Conservation (phyloP, 345 rosid genomes). For the Dovyalis caffra region DNA sequence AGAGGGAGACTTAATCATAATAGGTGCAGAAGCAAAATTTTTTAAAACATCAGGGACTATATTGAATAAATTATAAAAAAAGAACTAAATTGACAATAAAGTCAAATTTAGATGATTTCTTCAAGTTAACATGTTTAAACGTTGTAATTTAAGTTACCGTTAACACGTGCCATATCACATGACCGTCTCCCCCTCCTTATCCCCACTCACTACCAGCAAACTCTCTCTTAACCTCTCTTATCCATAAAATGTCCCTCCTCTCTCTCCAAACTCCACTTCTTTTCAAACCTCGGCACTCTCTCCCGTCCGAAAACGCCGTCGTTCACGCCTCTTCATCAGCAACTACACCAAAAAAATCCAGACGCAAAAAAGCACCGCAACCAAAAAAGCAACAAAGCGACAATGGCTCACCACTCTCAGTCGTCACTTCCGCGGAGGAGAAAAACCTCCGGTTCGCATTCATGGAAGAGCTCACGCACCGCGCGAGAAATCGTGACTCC, state of each 20-base stretch:
- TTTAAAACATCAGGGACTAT: too few relatives aligned
- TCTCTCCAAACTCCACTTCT: constrained; percentile 11
- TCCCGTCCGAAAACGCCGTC: neutral
- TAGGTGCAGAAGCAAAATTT: too few relatives aligned
- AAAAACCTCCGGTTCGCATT: constrained; percentile 74
- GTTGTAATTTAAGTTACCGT: neutral
- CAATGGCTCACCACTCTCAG: neutral
- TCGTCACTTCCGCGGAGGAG: constrained; percentile 50
- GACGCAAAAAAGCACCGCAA: constrained; percentile 17
- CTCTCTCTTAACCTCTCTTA: constrained; percentile 12
- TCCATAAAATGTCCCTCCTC: constrained; percentile 21
- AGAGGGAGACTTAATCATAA: too few relatives aligned
- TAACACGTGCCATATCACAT: constrained; percentile 15
- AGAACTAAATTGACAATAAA: too few relatives aligned
- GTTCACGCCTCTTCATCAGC: constrained; percentile 11
- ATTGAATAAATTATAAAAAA: too few relatives aligned
- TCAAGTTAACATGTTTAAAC: too few relatives aligned
- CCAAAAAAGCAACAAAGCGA: constrained; percentile 4
- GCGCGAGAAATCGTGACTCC: constrained; percentile 68
- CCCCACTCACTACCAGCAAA: neutral
- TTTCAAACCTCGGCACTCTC: neutral
- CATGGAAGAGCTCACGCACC: constrained; percentile 92
- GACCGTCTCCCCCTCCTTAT: neutral
- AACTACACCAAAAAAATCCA: neutral
- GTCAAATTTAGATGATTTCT: too few relatives aligned